These are phyloP conservation scores for Puccinellia tenuiflora DNA, from an alignment of 176 grass and related monocot species.

Conservation along the genomic window DNA sequence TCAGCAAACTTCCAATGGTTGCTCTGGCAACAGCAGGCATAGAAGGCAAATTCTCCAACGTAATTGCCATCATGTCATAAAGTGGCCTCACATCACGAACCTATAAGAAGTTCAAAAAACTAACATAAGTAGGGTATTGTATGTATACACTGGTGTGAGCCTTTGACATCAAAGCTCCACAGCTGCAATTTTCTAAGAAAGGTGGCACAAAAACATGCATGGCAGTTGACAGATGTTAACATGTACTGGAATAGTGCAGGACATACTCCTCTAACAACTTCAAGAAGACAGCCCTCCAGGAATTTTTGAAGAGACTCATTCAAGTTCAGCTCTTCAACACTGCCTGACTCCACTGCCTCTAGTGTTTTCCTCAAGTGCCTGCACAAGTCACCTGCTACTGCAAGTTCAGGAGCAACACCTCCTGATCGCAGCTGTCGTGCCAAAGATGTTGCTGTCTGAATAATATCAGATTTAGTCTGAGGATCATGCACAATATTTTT, in stretches of 20 bases:
- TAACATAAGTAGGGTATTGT: conserved; percentile 12
- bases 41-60: conserved; percentile 70
- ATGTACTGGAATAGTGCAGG: neutral
- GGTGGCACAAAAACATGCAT: neutral
- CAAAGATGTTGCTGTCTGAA: conserved; percentile 72
- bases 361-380: conserved; percentile 94
- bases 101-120: conserved; percentile 40
- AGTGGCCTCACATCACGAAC: conserved; percentile 66
- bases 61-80: conserved; percentile 90
- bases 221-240: conserved; percentile 8
- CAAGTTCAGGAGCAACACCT: conserved; percentile 58
- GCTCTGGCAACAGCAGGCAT: conserved; percentile 67
- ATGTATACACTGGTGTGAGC: neutral
- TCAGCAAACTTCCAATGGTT: conserved; percentile 79
- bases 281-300: conserved; percentile 83
- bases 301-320: conserved; percentile 92
- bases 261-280: conserved; percentile 94
- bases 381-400: conserved; percentile 75
- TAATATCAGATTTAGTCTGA: conserved; percentile 82
- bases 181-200: neutral
- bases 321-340: conserved; percentile 66
- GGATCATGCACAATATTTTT: conserved; percentile 63
- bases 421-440: conserved; percentile 65
- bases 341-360: conserved; percentile 65
- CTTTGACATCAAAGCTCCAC: neutral